A percentile compares a stretch with the other conserved stretches of the same genome.
Evolutionary conservation across 805 yeast genomes (phyloP).

Genomic region (Grigorovia humatica): DNA sequence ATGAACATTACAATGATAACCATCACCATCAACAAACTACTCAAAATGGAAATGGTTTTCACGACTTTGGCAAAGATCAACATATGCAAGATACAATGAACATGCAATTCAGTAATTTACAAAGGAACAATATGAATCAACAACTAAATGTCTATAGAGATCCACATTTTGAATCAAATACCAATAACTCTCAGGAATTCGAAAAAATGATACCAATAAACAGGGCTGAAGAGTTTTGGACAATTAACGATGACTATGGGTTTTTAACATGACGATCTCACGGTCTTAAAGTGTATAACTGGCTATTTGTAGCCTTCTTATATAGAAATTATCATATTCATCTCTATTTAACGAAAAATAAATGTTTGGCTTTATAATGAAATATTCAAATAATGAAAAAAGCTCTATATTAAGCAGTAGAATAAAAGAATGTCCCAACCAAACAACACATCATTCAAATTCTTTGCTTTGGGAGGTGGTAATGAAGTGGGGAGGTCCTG

Average conservation of each 20-base stretch:
- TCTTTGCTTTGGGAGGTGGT: constrained; percentile 94
- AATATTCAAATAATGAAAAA: background rate
- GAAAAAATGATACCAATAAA: constrained; percentile 6
- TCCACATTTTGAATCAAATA: background rate
- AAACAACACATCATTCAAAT: constrained; percentile 38
- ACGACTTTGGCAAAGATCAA: background rate
- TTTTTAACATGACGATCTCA: constrained; percentile 29
- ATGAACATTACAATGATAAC: background rate
- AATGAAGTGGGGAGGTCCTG: constrained; percentile 96
- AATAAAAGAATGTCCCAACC: constrained; percentile 8
- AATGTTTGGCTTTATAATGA: background rate
- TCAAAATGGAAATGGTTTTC: background rate
- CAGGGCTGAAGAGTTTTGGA: constrained; percentile 40
- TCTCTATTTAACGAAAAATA: background rate
- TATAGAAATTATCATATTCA: background rate
- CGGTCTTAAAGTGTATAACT: background rate
- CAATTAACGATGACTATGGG: constrained; percentile 39
- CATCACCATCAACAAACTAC: background rate
- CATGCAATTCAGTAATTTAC: background rate
- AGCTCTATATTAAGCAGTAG: background rate
- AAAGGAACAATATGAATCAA: background rate
- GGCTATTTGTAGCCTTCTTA: background rate
- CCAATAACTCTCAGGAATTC: background rate
- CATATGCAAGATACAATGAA: background rate
- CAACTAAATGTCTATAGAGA: background rate